These are phyloP conservation scores for Pestalotiopsis sp. DNA, from an alignment of 2,329 filamentous ascomycete genomes.

Conservation along the genomic window DNA sequence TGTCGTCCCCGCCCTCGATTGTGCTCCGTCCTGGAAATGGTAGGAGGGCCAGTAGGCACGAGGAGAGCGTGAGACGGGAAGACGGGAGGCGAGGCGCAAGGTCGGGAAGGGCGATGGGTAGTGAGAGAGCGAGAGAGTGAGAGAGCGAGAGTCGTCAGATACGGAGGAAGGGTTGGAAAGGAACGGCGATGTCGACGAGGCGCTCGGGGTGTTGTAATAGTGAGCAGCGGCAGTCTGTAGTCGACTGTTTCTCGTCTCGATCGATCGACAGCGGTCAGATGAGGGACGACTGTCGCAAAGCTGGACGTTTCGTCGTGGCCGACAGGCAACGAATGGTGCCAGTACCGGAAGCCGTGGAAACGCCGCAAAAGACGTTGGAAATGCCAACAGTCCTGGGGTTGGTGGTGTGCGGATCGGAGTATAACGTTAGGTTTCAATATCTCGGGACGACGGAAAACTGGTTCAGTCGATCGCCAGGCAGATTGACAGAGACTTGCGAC, in stretches of 20 bases:
- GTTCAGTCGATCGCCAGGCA: background rate
- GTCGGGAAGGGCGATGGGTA: background rate
- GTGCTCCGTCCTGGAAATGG: background rate
- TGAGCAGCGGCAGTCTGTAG: background rate
- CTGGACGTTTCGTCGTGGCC: background rate
- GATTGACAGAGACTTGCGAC: too few species aligned
- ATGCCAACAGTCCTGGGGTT: background rate
- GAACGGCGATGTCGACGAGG: background rate
- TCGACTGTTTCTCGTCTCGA: background rate
- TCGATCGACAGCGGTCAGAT: background rate
- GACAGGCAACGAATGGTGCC: background rate
- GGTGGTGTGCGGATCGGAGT: background rate
- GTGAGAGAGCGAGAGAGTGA: background rate
- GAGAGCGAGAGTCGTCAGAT: background rate
- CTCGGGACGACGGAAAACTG: background rate
- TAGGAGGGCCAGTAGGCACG: background rate
- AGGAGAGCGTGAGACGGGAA: background rate
- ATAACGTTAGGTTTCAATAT: background rate
- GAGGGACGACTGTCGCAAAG: background rate
- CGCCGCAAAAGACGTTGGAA: background rate
- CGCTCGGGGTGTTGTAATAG: background rate
- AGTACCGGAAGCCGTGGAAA: background rate
- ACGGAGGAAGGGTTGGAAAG: background rate
- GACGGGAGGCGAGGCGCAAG: too few species aligned
- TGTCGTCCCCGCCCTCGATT: conserved; percentile 13